A percentile compares a stretch with the other conserved stretches of the same genome.
phyloP scores from a whole-genome alignment of 78 protist species.

The Planoprotostelium fungivorum region DNA sequence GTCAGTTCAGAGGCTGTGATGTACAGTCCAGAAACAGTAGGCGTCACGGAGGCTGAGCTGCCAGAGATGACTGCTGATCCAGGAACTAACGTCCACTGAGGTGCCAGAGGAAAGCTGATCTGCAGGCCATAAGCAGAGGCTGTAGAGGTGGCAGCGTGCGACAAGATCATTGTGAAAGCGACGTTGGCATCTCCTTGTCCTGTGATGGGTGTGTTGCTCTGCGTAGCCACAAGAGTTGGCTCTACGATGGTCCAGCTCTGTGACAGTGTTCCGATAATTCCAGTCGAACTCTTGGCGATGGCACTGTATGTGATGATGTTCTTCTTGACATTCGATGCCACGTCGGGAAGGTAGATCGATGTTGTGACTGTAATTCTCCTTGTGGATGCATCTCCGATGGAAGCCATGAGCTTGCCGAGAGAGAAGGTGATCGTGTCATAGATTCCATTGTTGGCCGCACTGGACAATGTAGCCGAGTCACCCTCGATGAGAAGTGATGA shows the following conservation, averaged over 20 bases:
- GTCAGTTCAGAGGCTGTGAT: no score
- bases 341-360: not conserved
- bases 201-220: not conserved
- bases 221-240: not conserved
- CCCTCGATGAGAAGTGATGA: not conserved
- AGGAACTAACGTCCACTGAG: no score
- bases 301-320: not conserved
- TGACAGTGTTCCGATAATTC: not conserved
- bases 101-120: no score
- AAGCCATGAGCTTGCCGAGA: not conserved
- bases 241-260: not conserved
- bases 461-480: not conserved
- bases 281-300: not conserved
- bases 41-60: no score
- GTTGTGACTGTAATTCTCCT: not conserved
- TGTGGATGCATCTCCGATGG: not conserved
- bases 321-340: not conserved
- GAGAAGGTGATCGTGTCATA: not conserved
- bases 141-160: not conserved
- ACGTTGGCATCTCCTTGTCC: not conserved
- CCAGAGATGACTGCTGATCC: no score
- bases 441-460: no score
- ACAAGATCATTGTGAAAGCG: not conserved
- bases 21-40: no score
- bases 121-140: no score